A percentile compares a stretch with the other conserved stretches of the same genome.
Evolutionary conservation across 352 stramenopile genomes (phyloP).

Genomic region (Phytophthora pluvialis): DNA sequence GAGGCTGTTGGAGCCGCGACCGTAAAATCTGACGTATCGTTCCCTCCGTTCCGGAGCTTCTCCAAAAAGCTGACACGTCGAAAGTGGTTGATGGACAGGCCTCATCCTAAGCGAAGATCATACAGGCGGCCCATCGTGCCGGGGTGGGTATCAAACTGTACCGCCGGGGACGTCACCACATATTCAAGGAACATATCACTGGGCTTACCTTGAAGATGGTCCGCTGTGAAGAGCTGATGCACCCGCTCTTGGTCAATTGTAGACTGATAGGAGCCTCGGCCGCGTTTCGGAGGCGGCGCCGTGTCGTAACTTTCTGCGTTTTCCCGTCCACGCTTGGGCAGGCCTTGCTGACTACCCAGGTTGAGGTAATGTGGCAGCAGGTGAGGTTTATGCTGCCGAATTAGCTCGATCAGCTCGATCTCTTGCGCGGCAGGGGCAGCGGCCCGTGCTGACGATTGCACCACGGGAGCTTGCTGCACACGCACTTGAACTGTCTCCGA

Average conservation of each 20-base stretch:
- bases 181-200: constrained; percentile 2
- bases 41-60: background rate
- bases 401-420: background rate
- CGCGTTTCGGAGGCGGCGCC: background rate
- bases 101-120: background rate
- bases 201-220: constrained; percentile 3
- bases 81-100: background rate
- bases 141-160: background rate
- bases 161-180: background rate
- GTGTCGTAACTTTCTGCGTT: background rate
- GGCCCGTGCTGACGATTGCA: no score
- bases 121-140: background rate
- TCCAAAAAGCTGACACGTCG: background rate
- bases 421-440: no score
- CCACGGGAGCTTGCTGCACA: no score
- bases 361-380: background rate
- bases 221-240: background rate
- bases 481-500: no score
- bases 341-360: background rate
- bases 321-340: background rate
- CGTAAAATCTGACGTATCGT: background rate
- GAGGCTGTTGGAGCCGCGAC: no score
- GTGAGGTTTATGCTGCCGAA: background rate
- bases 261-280: background rate
- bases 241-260: background rate